Evolutionary conservation across 768 basidiomycete genomes (phyloP).

Genomic region (Piloderma croceum): DNA sequence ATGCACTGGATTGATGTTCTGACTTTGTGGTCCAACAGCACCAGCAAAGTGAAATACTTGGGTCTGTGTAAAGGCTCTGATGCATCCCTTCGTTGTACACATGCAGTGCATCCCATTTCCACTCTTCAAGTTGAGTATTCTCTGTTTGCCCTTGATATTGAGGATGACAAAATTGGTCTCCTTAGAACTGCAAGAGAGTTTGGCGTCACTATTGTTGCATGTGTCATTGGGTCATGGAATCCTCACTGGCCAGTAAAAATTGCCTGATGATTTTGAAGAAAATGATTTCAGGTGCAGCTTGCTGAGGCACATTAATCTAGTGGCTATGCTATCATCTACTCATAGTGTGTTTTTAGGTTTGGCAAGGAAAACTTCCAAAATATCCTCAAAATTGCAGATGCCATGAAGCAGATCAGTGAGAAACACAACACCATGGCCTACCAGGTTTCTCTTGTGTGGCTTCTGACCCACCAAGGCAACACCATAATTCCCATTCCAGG

Average conservation of each 20-base stretch:
- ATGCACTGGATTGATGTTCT: background rate
- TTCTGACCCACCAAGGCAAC: constrained; percentile 42
- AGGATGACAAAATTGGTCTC: constrained; percentile 36
- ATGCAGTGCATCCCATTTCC: constrained; percentile 44
- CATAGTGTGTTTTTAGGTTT: constrained; percentile 18
- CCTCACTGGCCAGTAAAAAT: constrained; percentile 42
- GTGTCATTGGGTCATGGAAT: constrained; percentile 50
- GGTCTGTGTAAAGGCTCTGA: constrained; percentile 50
- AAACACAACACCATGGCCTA: constrained; percentile 38
- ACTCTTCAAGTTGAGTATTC: constrained; percentile 49
- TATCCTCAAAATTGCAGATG: constrained; percentile 37
- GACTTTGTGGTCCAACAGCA: constrained; percentile 23
- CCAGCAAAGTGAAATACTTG: constrained; percentile 42
- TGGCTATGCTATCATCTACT: constrained; percentile 12
- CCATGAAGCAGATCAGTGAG: constrained; percentile 29
- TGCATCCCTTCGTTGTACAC: constrained; percentile 43
- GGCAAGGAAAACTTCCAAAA: constrained; percentile 43
- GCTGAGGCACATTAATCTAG: constrained; percentile 21
- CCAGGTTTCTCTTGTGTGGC: constrained; percentile 47
- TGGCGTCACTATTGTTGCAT: constrained; percentile 45
- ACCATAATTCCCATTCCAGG: constrained; percentile 47
- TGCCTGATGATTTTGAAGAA: constrained; percentile 33
- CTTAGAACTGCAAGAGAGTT: constrained; percentile 42
- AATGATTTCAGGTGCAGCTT: constrained; percentile 36
- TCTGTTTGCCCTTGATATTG: constrained; percentile 43